Base-by-base conservation (phyloP, 2,329 filamentous ascomycete species). In the Botrytis byssoidea region DNA sequence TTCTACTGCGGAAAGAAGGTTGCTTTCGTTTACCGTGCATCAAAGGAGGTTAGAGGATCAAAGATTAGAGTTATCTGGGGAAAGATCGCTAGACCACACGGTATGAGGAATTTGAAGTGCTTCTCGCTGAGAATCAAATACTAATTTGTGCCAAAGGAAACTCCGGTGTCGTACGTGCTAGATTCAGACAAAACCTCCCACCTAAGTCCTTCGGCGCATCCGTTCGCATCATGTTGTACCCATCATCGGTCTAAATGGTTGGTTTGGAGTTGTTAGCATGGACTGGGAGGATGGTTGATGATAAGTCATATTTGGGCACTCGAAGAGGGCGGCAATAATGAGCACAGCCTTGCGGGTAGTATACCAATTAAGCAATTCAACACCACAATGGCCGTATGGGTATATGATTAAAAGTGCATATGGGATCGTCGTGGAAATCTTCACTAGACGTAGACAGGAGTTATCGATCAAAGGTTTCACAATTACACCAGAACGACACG, bases 51-150 rank as follows among this genome's bases (percentile, higher is more conserved):
- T 83, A 93, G 95, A 83, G 96, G 96, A 85, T 95, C 94, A 85
- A 98, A 98, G 92, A 97, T 98, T 88, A 91, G 95, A 84, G 92
- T 98, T 82, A 98, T 98, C 89, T 98, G 95, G 94, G 95, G 95
- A 89, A 98, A 97, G 90, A 92, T 98, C 85, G 97, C 94, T 84
- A 89, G 94, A 84, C 92, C 94, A 85, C 95, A 98, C 88, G 95
- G 93, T 95, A 93, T 82, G 86, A 85, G 71, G 32, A 16, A 37
- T 60, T 22, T 29, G 32, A 9, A 32, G 29, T 10, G 65, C 32
- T 20, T 55, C 8, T n/a, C n/a, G 25, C 18, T 37, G n/a, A 29
- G n/a, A 65, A 61, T 59, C 35, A 29, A 20, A 44, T 46, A 74
- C 74, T 77, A 70, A 79, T 74, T 67, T 35, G 35, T 68, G 29